phyloP scores from a whole-genome alignment of 2,329 filamentous ascomycete genomes.

The Alternaria panax region DNA sequence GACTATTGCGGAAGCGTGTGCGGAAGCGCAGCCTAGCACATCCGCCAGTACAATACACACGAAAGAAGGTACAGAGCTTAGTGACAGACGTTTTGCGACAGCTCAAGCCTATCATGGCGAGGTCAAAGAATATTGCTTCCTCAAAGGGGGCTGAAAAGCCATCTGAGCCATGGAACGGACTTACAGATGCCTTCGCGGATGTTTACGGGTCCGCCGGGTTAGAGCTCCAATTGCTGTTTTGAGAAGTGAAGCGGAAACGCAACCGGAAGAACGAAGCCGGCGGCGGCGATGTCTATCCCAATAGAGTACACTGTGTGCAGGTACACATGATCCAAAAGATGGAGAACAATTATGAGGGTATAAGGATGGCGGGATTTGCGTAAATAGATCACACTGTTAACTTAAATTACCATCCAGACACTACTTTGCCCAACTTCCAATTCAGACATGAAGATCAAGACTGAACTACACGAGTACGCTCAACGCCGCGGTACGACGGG shows the following conservation, averaged over 20 bases:
- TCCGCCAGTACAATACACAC: neutral
- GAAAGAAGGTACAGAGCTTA: neutral
- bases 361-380: neutral
- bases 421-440: neutral
- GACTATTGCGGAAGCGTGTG: conserved; percentile 9
- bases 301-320: neutral
- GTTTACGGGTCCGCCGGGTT: neutral
- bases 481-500: neutral
- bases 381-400: neutral
- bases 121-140: neutral
- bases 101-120: neutral
- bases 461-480: conserved; percentile 5
- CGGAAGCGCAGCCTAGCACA: conserved; percentile 6
- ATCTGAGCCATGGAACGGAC: neutral
- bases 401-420: neutral
- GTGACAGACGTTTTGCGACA: neutral
- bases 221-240: neutral
- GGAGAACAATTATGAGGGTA: neutral
- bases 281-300: neutral
- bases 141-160: neutral
- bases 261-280: neutral
- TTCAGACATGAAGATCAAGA: conserved; percentile 5
- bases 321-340: neutral
- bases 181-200: neutral
- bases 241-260: neutral